Base-by-base conservation (phyloP, 306 rosid genomes). In the Oxytropis ochrocephala region DNA sequence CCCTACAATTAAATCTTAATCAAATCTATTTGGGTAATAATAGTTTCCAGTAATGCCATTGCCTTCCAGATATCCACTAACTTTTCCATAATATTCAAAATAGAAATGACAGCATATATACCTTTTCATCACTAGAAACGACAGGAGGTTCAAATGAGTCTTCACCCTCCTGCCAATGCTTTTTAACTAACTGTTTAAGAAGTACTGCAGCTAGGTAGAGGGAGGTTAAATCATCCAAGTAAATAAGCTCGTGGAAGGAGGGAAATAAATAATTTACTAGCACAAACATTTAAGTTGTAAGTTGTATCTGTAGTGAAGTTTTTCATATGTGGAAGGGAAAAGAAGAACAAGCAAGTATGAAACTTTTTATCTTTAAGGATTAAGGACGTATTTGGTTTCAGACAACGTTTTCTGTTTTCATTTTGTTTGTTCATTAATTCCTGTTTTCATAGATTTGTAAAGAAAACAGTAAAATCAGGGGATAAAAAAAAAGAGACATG, bases 171-270 rank as follows among this genome's bases (percentile, higher is more conserved):
- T 87, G 87, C 98, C 98, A 94, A 76, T 88, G 98, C 83, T 82
- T 94, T 74, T 88, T 90, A 57, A 94, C 87, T 36, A 88, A 88
- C 78, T 90, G 97, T 85, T 90, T 94, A 19, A 94, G 86, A 81
- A 94, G 97, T 75, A 94, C 97, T 24, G 98, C 97, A 80, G 98
- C 98, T 94, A 94, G 80, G 98, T 94, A 81, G 72, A 46, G 58
- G 75, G 44, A 46, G 17, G 97, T 94, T 75, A 94, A 94, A 56
- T 78, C 72, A 67, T 67, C 78, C 88, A 90, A 79, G 63, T 59
- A 10, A 29, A 67, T 11, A 66, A 67, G 55, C 52, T 41, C 59
- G 19, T 42, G 63, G 63, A 63, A 46, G 57, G 67, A 59, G 72
- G 72, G 53, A 68, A 46, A 32, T 50, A 54, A 66, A 54, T 24